phyloP scores from a whole-genome alignment of 2,329 filamentous ascomycete genomes.

The Calonectria hawksworthii region DNA sequence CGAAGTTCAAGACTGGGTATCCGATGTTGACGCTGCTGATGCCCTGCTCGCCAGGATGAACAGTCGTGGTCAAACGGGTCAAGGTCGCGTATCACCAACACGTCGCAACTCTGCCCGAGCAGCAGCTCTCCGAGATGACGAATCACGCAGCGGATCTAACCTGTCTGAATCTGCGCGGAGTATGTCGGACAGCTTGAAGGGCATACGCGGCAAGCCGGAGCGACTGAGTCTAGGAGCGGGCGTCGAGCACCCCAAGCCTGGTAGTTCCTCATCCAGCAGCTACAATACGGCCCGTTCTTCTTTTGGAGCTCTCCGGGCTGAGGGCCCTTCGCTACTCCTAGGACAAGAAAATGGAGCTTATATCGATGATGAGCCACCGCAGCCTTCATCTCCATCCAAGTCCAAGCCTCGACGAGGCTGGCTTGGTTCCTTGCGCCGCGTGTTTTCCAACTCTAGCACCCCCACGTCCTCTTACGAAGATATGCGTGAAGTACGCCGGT shows the following conservation, averaged over 20 bases:
- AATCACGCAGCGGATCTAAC: slow-evolving; percentile 68
- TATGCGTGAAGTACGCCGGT: slow-evolving; percentile 48
- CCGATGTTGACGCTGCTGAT: slow-evolving; percentile 68
- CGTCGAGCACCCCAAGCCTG: slow-evolving; percentile 50
- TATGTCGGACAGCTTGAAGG: slow-evolving; percentile 57
- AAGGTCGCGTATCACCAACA: slow-evolving; percentile 55
- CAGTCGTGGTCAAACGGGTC: slow-evolving; percentile 39
- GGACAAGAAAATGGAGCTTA: slow-evolving; percentile 45
- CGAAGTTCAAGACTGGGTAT: slow-evolving; percentile 71
- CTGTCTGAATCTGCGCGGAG: slow-evolving; percentile 68
- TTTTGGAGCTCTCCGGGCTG: slow-evolving; percentile 66
- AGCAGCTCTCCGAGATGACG: slow-evolving; percentile 57
- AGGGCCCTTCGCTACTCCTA: slow-evolving; percentile 65
- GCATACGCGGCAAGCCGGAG: slow-evolving; percentile 48
- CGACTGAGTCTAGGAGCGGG: slow-evolving; percentile 43
- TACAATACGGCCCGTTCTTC: slow-evolving; percentile 69
- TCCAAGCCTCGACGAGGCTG: slow-evolving; percentile 70
- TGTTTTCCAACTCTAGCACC: slow-evolving; percentile 64
- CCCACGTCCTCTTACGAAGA: slow-evolving; percentile 46
- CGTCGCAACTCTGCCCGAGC: slow-evolving; percentile 55
- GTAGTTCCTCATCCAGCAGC: slow-evolving; percentile 59
- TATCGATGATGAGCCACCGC: slow-evolving; percentile 52
- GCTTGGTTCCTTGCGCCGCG: slow-evolving; percentile 77
- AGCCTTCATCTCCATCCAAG: slow-evolving; percentile 71
- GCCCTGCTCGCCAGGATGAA: slow-evolving; percentile 63